Evolutionary conservation across 2,329 filamentous ascomycete species (phyloP).

Genomic region (Tolypocladium ovalisporum): DNA sequence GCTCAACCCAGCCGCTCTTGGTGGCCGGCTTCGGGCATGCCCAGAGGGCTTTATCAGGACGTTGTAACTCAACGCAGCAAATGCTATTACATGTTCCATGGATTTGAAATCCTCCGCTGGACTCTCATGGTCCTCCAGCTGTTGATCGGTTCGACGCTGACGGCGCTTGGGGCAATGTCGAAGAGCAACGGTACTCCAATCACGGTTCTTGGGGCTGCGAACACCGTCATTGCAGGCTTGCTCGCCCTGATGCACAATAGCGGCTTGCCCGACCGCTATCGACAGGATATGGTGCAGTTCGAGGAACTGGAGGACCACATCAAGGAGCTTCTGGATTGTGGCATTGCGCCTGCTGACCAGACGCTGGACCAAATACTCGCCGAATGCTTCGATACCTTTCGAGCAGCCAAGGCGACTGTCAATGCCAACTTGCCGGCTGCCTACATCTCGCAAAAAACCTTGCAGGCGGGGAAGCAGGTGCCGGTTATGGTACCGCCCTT

Average conservation of each 20-base stretch:
- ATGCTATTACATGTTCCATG: slow-evolving; percentile 32
- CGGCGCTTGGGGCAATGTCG: slow-evolving; percentile 35
- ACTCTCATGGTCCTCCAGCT: slow-evolving; percentile 36
- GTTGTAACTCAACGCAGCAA: slow-evolving; percentile 32
- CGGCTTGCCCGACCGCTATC: slow-evolving; percentile 39
- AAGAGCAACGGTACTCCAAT: slow-evolving; percentile 26
- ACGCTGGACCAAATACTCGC: slow-evolving; percentile 34
- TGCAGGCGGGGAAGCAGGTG: slow-evolving; percentile 4
- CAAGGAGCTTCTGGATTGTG: slow-evolving; percentile 36
- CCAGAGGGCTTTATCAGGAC: slow-evolving; percentile 37
- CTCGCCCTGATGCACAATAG: slow-evolving; percentile 43
- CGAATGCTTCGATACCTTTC: slow-evolving; percentile 34
- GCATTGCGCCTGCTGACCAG: slow-evolving; percentile 29
- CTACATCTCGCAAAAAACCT: slow-evolving; percentile 19
- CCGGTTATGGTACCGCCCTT: not conserved
- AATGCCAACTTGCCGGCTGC: slow-evolving; percentile 33
- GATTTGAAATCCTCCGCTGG: slow-evolving; percentile 32
- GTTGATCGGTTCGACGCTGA: slow-evolving; percentile 35
- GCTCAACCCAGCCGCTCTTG: slow-evolving; percentile 29
- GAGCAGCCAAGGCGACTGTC: slow-evolving; percentile 34
- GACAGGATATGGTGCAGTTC: slow-evolving; percentile 38
- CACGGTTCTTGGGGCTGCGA: slow-evolving; percentile 37
- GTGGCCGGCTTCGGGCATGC: slow-evolving; percentile 37
- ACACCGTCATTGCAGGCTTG: slow-evolving; percentile 38
- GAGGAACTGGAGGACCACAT: slow-evolving; percentile 37